A percentile compares a stretch with the other conserved stretches of the same genome.
Evolutionary conservation across 2,329 filamentous ascomycete species (phyloP).

Genomic region (Colletotrichum lini): DNA sequence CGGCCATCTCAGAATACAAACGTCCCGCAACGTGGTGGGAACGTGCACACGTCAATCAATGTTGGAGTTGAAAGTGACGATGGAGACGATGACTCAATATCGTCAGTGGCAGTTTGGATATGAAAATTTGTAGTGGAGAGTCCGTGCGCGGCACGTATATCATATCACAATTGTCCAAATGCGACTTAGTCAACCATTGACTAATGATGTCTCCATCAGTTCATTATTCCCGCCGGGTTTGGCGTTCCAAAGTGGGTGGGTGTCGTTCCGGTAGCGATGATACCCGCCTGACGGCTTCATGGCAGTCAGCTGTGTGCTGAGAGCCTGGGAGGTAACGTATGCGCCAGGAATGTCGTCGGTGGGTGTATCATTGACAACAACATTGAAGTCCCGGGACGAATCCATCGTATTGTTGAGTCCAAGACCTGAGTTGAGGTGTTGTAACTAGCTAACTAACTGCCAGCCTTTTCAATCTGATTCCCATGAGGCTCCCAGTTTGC

Average conservation of each 20-base stretch:
- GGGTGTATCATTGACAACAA: too few species aligned
- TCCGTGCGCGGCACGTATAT: conserved; percentile 9
- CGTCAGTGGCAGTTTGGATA: background rate
- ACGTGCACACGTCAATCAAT: background rate
- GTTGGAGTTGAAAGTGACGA: background rate
- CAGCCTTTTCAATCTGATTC: too few species aligned
- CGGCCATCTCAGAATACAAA: background rate
- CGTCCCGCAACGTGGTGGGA: too few species aligned
- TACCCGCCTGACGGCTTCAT: background rate
- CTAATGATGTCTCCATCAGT: conserved; percentile 11
- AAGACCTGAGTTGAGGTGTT: too few species aligned
- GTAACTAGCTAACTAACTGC: too few species aligned
- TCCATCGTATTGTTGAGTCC: too few species aligned
- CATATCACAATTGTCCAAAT: background rate
- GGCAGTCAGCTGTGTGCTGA: too few species aligned
- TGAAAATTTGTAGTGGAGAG: conserved; percentile 15
- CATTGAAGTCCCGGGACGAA: too few species aligned
- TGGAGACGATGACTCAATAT: background rate
- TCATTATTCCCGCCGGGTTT: conserved; percentile 5
- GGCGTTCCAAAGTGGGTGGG: background rate
- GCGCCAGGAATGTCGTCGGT: too few species aligned
- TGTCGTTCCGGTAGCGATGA: background rate
- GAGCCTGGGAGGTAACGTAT: too few species aligned
- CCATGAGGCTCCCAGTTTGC: too few species aligned
- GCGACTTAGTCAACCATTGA: conserved; percentile 2